Evolutionary conservation across 768 basidiomycete species (phyloP), one percentile per base, ranked within the genome.

Genomic region (Gymnopilus dilepis): DNA sequence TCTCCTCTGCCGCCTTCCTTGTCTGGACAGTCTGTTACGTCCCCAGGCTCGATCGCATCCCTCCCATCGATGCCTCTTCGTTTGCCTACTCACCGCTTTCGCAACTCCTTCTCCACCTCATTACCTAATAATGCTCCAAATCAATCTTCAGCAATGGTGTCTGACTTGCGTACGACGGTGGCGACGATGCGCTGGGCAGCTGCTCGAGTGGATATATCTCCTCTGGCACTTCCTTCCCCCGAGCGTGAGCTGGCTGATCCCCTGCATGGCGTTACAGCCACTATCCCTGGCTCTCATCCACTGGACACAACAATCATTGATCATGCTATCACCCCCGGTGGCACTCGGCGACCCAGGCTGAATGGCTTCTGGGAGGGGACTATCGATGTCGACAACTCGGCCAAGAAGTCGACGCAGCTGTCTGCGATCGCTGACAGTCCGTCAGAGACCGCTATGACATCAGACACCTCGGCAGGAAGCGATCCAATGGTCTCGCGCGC

Each of bases 171-270:
- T 21, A 84, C 90, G 0, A 79, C 88, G 2, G 92, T 91, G 0
- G 93, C 94, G 0, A 88, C 93, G 1, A 86, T 95, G 77, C 90
- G 93, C 37, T 88, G 87, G 84, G 94, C 94, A n/a, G 92, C 88
- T 2, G 85, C 90, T 9, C 82, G 90, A 22, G 87, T 94, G 9
- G 87, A 92, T 66, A 86, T 98, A 57, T 89, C 93, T 0, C 95
- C 95, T 0, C 81, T 98, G 24, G 88, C 92, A 0, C 81, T 96
- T 0, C 95, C 95, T 2, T 93, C 90, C 11, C 95, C 95, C 0
- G 95, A 98, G 70, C 88, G 91, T 66, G 95, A 97, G 70, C 83
- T 97, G 24, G 89, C 89, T 9, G 95, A 97, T 74, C 95, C 95
- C 0, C 88, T 97, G 86, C 86, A 91, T 37, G 86, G 87, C 33